Conservation (phyloP, 1,284 basidiomycete genomes). For the Limonomyces culmigenus region DNA sequence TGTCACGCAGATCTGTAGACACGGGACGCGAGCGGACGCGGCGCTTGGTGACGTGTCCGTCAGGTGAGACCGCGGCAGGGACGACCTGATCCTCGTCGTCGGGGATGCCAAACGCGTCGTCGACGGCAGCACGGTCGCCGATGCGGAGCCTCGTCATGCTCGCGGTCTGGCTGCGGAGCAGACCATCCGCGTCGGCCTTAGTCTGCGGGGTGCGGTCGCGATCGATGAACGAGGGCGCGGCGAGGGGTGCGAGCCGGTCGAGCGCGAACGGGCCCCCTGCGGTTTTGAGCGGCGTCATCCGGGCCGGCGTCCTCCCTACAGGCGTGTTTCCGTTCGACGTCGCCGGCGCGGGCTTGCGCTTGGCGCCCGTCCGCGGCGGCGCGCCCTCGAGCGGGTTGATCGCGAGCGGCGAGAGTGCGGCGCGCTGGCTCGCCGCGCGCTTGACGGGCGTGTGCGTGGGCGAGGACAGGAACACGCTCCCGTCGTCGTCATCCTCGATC, state of each 20-base stretch:
- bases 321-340: neutral
- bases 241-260: conserved; percentile 46
- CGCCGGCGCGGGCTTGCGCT: conserved; percentile 50
- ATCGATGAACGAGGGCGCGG: conserved; percentile 35
- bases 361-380: conserved; percentile 22
- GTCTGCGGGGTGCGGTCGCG: conserved; percentile 22
- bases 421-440: no score
- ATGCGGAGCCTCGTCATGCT: conserved; percentile 50
- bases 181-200: conserved; percentile 43
- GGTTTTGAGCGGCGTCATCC: conserved; percentile 16
- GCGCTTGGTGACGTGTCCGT: conserved; percentile 54
- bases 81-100: conserved; percentile 35
- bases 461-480: neutral
- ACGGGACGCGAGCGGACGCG: conserved; percentile 51
- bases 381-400: neutral
- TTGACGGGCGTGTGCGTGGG: neutral
- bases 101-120: conserved; percentile 31
- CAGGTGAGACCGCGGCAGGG: conserved; percentile 51
- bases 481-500: neutral
- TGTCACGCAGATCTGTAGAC: conserved; percentile 44
- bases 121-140: conserved; percentile 29
- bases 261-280: conserved; percentile 18
- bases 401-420: neutral
- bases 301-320: conserved; percentile 11
- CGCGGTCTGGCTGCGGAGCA: conserved; percentile 43